A percentile compares a stretch with the other conserved stretches of the same genome.
phyloP scores from a whole-genome alignment of 1,284 basidiomycete species.

The Pyrrhoderma noxium region DNA sequence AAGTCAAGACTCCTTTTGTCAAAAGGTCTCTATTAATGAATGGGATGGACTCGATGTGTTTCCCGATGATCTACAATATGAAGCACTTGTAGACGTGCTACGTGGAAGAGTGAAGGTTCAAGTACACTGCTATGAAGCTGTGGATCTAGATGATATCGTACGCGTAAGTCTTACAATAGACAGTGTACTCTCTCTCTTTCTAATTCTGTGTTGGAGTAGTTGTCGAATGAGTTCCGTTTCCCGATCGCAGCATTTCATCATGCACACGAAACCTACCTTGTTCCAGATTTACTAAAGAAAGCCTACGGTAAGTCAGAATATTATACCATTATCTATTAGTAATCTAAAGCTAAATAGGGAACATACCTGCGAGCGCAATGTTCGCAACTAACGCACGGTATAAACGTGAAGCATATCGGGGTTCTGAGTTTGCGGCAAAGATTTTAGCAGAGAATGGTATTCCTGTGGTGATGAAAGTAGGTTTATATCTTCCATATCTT shows the following conservation, averaged over 20 bases:
- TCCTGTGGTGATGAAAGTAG: constrained; percentile 72
- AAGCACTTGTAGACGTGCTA: constrained; percentile 81
- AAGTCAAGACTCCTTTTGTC: constrained; percentile 68
- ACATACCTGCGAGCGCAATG: constrained; percentile 62
- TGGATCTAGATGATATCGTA: constrained; percentile 73
- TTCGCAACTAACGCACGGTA: constrained; percentile 67
- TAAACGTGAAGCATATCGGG: constrained; percentile 82
- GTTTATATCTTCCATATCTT: neutral
- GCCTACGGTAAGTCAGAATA: constrained; percentile 45
- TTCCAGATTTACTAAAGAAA: constrained; percentile 67
- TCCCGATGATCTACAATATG: constrained; percentile 77
- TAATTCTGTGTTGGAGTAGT: too few species aligned
- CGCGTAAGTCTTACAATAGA: constrained; percentile 38
- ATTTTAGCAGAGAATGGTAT: constrained; percentile 73
- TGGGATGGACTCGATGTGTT: constrained; percentile 60
- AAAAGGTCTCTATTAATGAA: constrained; percentile 44
- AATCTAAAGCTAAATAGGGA: constrained; percentile 28
- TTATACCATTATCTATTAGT: neutral
- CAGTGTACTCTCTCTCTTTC: too few species aligned
- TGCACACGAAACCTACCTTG: constrained; percentile 74
- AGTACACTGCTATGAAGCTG: constrained; percentile 73
- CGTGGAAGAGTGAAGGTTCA: constrained; percentile 75
- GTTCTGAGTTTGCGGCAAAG: constrained; percentile 77
- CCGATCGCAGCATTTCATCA: constrained; percentile 74
- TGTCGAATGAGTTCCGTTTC: constrained; percentile 78